Percentiles rank a stretch among this genome's conserved stretches.
Conservation (phyloP, 1,284 basidiomycete genomes). For the Leccinum angustisporum region DNA sequence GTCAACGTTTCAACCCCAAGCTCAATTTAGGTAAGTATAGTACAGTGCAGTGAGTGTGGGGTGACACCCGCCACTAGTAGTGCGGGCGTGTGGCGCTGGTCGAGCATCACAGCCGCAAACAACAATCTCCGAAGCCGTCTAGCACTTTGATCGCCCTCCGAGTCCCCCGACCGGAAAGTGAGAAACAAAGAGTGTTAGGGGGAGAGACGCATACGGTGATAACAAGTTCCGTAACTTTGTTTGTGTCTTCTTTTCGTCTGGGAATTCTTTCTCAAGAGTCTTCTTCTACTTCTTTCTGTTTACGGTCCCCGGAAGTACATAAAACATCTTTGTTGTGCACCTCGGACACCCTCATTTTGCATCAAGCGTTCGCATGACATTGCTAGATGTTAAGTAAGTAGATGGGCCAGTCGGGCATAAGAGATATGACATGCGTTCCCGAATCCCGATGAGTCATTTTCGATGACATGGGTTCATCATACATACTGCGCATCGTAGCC, state of each 20-base stretch:
- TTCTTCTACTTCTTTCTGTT: neutral
- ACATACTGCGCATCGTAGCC: neutral
- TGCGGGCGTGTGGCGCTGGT: neutral
- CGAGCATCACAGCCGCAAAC: neutral
- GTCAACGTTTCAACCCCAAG: neutral
- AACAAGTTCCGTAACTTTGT: constrained; percentile 11
- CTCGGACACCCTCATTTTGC: constrained; percentile 16
- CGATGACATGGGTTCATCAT: neutral
- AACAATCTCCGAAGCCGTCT: neutral
- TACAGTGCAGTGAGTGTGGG: neutral
- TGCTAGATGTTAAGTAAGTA: neutral
- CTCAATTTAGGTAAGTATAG: neutral
- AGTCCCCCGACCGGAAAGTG: neutral
- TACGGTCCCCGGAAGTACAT: neutral
- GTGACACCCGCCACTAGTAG: neutral
- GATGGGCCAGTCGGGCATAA: neutral
- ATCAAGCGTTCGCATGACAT: neutral
- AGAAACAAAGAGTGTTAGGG: neutral
- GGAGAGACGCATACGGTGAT: neutral
- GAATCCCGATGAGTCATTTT: neutral
- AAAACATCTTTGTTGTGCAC: constrained; percentile 7
- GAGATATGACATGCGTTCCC: neutral
- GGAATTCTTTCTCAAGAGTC: neutral
- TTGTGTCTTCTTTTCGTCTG: neutral
- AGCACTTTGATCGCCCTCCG: constrained; percentile 2